Conservation (phyloP, 768 basidiomycete species). For the Serendipita sp. region DNA sequence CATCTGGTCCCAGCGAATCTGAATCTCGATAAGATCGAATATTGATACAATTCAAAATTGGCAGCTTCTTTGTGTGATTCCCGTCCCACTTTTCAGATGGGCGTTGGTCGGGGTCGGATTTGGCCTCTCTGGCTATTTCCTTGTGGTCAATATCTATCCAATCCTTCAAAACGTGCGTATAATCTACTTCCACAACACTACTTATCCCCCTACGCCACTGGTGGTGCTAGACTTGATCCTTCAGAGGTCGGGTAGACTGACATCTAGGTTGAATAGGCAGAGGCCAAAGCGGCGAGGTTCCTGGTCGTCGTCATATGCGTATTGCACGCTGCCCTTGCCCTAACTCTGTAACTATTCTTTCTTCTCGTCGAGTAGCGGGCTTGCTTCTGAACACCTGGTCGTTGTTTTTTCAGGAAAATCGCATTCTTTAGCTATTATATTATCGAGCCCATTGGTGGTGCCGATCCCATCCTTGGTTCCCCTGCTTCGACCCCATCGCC, state of each 20-base stretch:
- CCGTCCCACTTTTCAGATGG: slow-evolving; percentile 72
- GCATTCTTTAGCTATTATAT: slow-evolving; percentile 50
- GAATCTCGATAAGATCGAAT: not conserved
- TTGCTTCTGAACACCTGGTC: not conserved
- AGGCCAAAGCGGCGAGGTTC: slow-evolving; percentile 72
- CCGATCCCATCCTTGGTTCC: slow-evolving; percentile 17
- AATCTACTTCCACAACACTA: not conserved
- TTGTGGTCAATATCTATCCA: slow-evolving; percentile 74
- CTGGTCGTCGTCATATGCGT: slow-evolving; percentile 59
- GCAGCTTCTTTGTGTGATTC: slow-evolving; percentile 73
- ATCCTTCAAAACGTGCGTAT: slow-evolving; percentile 61
- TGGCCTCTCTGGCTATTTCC: slow-evolving; percentile 72
- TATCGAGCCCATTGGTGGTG: slow-evolving; percentile 24
- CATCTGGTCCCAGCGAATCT: too few relatives aligned
- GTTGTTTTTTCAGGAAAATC: slow-evolving; percentile 32
- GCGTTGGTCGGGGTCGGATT: slow-evolving; percentile 57
- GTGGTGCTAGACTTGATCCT: not conserved
- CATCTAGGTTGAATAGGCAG: slow-evolving; percentile 36
- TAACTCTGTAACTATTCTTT: slow-evolving; percentile 37
- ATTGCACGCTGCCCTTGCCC: slow-evolving; percentile 64
- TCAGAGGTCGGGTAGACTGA: not conserved
- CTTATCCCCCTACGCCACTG: not conserved
- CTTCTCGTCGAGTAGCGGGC: not conserved
- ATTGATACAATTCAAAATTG: not conserved
- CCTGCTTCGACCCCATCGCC: not conserved